Percentiles rank a stretch among this genome's conserved stretches.
These are phyloP conservation scores for Amniculicola lignicola DNA, from an alignment of 495 filamentous ascomycete species.

Conservation along the genomic window DNA sequence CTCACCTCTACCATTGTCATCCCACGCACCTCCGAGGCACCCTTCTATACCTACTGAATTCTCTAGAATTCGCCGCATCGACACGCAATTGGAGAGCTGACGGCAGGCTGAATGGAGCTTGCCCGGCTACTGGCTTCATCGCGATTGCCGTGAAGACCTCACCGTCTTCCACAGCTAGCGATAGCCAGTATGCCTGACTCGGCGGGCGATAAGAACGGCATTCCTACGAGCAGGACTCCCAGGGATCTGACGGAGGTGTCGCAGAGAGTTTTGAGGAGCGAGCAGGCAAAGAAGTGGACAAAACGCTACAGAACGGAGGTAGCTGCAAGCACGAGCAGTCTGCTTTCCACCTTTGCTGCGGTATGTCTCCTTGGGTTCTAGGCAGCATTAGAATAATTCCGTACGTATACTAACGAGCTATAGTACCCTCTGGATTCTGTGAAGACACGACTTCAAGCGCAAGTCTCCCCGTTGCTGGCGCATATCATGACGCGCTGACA, in stretches of 20 bases:
- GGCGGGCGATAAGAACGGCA: constrained; percentile 28
- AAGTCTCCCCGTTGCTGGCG: constrained; percentile 28
- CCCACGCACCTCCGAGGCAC: not conserved
- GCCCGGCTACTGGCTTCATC: constrained; percentile 54
- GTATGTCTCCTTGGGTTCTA: constrained; percentile 41
- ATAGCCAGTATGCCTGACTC: constrained; percentile 51
- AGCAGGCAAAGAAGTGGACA: constrained; percentile 58
- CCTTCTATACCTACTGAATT: not conserved
- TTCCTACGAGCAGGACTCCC: constrained; percentile 5
- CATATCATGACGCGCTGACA: constrained; percentile 2
- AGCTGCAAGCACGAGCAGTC: constrained; percentile 68
- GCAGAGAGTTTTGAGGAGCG: constrained; percentile 23
- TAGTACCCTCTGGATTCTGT: constrained; percentile 80
- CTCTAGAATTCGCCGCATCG: not conserved
- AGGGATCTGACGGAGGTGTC: constrained; percentile 17
- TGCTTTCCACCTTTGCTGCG: constrained; percentile 68
- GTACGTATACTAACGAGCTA: constrained; percentile 22
- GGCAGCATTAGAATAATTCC: too few relatives aligned
- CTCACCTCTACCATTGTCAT: not conserved
- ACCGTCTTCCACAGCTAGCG: constrained; percentile 47
- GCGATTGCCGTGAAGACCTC: constrained; percentile 59
- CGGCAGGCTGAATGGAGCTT: constrained; percentile 57
- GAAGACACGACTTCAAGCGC: constrained; percentile 80
- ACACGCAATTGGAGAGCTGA: constrained; percentile 1
- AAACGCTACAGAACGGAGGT: constrained; percentile 79